phyloP scores from a whole-genome alignment of 768 basidiomycete genomes.

The Lactarius sp. region DNA sequence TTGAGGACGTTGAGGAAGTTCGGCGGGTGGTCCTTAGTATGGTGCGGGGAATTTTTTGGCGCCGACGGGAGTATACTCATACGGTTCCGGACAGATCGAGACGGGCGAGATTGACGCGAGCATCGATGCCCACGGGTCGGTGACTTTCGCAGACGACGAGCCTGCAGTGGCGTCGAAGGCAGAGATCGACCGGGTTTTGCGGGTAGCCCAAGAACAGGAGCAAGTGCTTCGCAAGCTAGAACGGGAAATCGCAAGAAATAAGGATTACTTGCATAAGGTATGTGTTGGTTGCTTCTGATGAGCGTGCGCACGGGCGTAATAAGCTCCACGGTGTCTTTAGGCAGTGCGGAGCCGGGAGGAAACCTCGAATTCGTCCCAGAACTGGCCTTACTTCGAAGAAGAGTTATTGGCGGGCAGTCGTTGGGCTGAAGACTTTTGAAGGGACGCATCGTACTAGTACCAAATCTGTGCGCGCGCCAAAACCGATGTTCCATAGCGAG shows the following conservation, averaged over 20 bases:
- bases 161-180: conserved; percentile 52
- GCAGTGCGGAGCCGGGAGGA: conserved; percentile 26
- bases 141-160: conserved; percentile 64
- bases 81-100: conserved; percentile 52
- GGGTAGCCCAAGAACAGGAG: conserved; percentile 52
- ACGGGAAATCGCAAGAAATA: conserved; percentile 54
- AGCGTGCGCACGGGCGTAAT: not conserved
- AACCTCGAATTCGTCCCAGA: conserved; percentile 1
- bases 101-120: conserved; percentile 62
- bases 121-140: conserved; percentile 63
- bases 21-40: conserved; percentile 62
- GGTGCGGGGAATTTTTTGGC: conserved; percentile 40
- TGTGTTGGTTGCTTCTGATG: conserved; percentile 11
- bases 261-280: conserved; percentile 72
- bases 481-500: no score
- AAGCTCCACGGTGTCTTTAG: not conserved
- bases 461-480: not conserved
- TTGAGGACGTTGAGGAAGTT: conserved; percentile 50
- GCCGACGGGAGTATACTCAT: not conserved
- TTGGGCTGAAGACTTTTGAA: conserved; percentile 25
- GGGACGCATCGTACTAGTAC: not conserved
- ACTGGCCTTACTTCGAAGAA: conserved; percentile 24
- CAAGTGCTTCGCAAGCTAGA: conserved; percentile 47
- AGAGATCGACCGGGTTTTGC: conserved; percentile 57
- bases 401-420: conserved; percentile 5